Base-by-base conservation (phyloP, 306 rosid species). In the Vachellia pachyceras region DNA sequence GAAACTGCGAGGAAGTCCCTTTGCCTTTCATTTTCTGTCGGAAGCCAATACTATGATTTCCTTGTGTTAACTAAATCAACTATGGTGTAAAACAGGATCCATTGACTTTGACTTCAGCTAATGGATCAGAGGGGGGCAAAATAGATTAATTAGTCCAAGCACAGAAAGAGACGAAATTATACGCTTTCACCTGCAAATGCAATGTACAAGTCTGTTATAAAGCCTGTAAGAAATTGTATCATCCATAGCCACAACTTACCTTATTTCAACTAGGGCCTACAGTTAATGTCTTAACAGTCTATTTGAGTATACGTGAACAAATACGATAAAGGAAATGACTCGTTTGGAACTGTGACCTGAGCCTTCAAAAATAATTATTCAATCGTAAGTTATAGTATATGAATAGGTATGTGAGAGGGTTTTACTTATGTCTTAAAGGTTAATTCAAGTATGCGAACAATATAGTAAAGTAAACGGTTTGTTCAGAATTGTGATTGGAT, bases 1-100 rank as follows among this genome's bases (percentile, higher is more conserved):
- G 77, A 73, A 73, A 66, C 11, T 54, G 49, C 77, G 15, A 54
- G 50, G 77, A 52, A 73, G 49, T 36, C 45, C 18, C 77, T 52
- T 5, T 0, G 20, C 33, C 77, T 29, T 17, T 37, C 70, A 36
- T 40, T 65, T 65, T 36, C 23, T 12, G 45, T 5, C 70, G 23
- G 36, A 36, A 65, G 18, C 71, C 25, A 15, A 36, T 17, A 1
- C 37, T 1, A 12, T 14, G 70, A 15, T 36, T 33, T 0, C 55
- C 18, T n/a, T 6, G 0, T 40, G 7, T 54, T 35, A 50, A 69
- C 11, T 58, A 58, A 58, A 58, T 23, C 10, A 10, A 4, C 36
- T 12, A 11, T 69, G 74, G 22, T 1, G 75, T 25, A n/a, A 71
- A 46, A 71, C 39, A 12, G 5, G 15, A 25, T 22, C 75, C 57